phyloP scores from a whole-genome alignment of 2,329 filamentous ascomycete species.

The Aspergillus felis region DNA sequence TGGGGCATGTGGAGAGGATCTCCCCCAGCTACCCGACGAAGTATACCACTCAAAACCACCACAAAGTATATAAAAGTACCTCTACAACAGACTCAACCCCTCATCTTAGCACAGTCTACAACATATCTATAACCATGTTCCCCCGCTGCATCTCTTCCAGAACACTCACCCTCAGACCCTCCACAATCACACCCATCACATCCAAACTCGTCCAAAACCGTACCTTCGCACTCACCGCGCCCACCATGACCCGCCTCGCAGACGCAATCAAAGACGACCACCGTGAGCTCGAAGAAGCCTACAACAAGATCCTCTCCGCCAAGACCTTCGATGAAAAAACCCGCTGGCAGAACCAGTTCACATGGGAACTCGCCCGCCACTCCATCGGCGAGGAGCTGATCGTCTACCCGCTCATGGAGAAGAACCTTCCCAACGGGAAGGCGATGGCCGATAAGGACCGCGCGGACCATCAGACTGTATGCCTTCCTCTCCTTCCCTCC shows the following conservation, averaged over 20 bases:
- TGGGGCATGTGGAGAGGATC: not conserved
- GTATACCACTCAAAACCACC: not conserved
- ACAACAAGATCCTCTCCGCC: not conserved
- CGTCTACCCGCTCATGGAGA: not conserved
- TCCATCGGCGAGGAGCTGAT: not conserved
- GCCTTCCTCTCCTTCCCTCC: no score
- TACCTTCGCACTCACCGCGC: not conserved
- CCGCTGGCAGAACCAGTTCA: not conserved
- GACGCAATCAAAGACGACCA: not conserved
- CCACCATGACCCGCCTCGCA: not conserved
- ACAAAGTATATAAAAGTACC: not conserved
- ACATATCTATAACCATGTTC: not conserved
- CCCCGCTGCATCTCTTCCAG: not conserved
- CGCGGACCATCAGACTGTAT: not conserved
- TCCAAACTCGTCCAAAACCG: not conserved
- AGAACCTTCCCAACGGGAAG: not conserved
- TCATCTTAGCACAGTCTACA: no score
- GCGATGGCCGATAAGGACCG: not conserved
- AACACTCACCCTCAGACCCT: not conserved
- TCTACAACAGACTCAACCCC: no score
- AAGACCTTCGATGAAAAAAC: not conserved
- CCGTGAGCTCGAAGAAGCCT: not conserved
- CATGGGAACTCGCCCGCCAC: not conserved
- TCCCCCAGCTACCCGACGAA: not conserved
- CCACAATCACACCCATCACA: not conserved